phyloP scores from a whole-genome alignment of 208 protist genomes.

The Leishmania guyanensis region DNA sequence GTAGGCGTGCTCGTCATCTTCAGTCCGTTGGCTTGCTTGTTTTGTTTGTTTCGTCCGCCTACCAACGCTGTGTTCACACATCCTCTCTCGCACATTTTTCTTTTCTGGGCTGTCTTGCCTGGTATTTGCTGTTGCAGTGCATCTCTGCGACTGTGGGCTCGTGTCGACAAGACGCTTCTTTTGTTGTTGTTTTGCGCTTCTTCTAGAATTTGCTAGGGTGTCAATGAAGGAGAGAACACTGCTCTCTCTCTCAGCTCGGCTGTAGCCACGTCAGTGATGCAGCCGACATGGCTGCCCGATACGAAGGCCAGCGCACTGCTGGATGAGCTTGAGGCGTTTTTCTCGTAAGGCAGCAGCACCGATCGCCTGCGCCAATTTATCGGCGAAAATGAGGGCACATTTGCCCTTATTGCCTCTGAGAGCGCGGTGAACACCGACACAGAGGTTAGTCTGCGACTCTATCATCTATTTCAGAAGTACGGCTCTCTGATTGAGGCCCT shows the following conservation, averaged over 20 bases:
- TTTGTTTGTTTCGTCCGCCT: neutral
- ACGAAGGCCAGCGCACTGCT: slow-evolving; percentile 22
- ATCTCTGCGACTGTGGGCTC: neutral
- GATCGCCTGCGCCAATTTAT: slow-evolving; percentile 69
- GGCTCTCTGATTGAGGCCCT: slow-evolving; percentile 54
- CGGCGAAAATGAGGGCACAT: slow-evolving; percentile 37
- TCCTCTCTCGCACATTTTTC: neutral
- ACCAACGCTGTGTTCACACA: neutral
- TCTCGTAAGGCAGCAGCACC: slow-evolving; percentile 61
- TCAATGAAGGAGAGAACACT: neutral
- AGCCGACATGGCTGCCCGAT: neutral
- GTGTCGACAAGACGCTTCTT: neutral
- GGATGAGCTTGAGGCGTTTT: slow-evolving; percentile 69
- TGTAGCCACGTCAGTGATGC: neutral
- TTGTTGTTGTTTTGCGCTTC: neutral
- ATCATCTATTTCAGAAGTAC: slow-evolving; percentile 65
- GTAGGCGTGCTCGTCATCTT: neutral
- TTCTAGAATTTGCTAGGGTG: neutral
- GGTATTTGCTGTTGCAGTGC: neutral
- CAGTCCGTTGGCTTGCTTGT: neutral
- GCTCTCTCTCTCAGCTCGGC: neutral
- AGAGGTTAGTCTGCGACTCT: slow-evolving; percentile 50
- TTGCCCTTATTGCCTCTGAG: slow-evolving; percentile 29
- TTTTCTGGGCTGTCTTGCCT: neutral
- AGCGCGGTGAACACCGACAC: slow-evolving; percentile 40